A percentile compares a stretch with the other conserved stretches of the same genome.
Evolutionary conservation across 805 yeast genomes (phyloP).

Genomic region (Vanderwaltozyma tropicalis): DNA sequence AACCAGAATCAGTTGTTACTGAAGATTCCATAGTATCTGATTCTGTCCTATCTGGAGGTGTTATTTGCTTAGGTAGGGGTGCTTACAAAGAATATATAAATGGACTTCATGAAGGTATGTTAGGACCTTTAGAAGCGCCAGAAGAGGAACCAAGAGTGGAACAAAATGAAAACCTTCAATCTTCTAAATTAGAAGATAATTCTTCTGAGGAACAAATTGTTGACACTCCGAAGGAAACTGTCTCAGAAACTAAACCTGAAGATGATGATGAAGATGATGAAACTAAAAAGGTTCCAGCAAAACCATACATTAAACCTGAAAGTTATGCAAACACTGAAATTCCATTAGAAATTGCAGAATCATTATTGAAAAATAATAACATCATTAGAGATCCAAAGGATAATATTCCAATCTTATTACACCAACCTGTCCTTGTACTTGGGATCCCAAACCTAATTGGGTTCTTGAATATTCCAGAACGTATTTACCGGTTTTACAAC

Average conservation of each 20-base stretch:
- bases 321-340: conserved; percentile 45
- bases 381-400: conserved; percentile 24
- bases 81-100: conserved; percentile 85
- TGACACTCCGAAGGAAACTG: conserved; percentile 1
- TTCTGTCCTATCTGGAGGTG: conserved; percentile 60
- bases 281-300: conserved; percentile 7
- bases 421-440: conserved; percentile 69
- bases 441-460: conserved; percentile 75
- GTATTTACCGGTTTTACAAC: conserved; percentile 71
- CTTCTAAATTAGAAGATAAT: background rate
- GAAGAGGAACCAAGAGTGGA: conserved; percentile 9
- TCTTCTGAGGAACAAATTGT: background rate
- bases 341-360: conserved; percentile 42
- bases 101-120: conserved; percentile 89
- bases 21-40: conserved; percentile 40
- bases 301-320: conserved; percentile 51
- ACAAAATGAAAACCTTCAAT: conserved; percentile 1
- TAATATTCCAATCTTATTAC: conserved; percentile 47
- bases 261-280: conserved; percentile 3
- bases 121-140: conserved; percentile 74
- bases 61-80: conserved; percentile 88
- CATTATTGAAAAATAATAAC: conserved; percentile 7
- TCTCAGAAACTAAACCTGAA: too few relatives aligned
- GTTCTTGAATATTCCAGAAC: conserved; percentile 60
- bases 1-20: conserved; percentile 22